Evolutionary conservation across 257 asterid species (phyloP).

Genomic region (Solanum piurae): DNA sequence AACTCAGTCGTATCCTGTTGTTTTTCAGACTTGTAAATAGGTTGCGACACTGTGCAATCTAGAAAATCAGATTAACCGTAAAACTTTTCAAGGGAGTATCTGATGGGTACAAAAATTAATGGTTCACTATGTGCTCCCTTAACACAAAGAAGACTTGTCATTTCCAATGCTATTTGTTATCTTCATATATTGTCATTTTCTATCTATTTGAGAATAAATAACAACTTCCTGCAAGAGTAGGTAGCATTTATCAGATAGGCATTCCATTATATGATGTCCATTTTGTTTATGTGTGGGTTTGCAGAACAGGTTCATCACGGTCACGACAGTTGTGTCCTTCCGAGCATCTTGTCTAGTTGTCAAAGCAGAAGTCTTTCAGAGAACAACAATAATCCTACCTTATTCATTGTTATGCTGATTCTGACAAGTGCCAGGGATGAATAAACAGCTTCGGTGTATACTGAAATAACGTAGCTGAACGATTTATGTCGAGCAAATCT

Average conservation of each 20-base stretch:
- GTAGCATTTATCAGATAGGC: not conserved
- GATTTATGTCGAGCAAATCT: not conserved
- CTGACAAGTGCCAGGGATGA: not conserved
- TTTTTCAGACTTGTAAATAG: not conserved
- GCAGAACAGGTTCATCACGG: conserved; percentile 75
- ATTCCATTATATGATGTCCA: not conserved
- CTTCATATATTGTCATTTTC: not conserved
- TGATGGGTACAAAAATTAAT: too few relatives aligned
- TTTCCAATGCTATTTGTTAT: not conserved
- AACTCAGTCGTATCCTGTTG: too few relatives aligned
- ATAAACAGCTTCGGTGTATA: not conserved
- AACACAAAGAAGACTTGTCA: too few relatives aligned
- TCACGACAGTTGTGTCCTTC: not conserved
- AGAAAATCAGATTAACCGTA: too few relatives aligned
- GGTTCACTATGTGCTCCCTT: too few relatives aligned
- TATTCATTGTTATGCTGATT: not conserved
- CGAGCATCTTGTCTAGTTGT: not conserved
- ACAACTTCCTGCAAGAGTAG: not conserved
- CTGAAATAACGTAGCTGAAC: not conserved
- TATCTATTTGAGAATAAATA: not conserved
- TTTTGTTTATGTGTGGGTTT: not conserved
- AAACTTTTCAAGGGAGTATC: too few relatives aligned
- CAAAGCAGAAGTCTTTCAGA: not conserved
- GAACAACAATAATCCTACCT: not conserved
- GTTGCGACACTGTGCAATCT: too few relatives aligned